These are phyloP conservation scores for Neurospora sp. DNA, from an alignment of 495 filamentous ascomycete genomes.

Conservation along the genomic window DNA sequence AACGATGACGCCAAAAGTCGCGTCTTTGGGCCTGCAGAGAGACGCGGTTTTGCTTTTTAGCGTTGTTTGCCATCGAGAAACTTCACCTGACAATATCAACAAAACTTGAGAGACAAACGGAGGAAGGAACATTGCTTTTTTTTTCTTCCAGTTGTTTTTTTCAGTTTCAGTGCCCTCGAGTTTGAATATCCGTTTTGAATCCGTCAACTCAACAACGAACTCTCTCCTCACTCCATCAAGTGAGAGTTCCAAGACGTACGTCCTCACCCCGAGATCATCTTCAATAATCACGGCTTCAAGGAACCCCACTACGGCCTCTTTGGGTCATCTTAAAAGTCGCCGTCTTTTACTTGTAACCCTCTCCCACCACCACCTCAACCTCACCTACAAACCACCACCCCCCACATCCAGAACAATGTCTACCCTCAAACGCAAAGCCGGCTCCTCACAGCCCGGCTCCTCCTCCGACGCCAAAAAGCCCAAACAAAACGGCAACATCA, in stretches of 20 bases:
- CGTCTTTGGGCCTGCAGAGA: background rate
- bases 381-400: background rate
- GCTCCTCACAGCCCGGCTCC: conserved; percentile 30
- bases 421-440: conserved; percentile 59
- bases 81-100: background rate
- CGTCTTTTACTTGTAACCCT: background rate
- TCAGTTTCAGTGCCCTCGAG: background rate
- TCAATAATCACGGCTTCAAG: conserved; percentile 1
- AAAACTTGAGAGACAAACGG: conserved; percentile 3
- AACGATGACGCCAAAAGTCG: conserved; percentile 18
- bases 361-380: background rate
- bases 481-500: conserved; percentile 47
- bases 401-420: conserved; percentile 28
- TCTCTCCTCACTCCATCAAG: background rate
- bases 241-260: no score
- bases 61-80: background rate
- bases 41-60: conserved; percentile 9
- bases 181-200: no score
- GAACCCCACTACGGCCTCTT: background rate
- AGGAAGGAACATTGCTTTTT: background rate
- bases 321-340: background rate
- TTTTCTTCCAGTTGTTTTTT: background rate
- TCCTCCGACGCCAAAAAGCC: conserved; percentile 56
- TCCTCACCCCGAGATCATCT: background rate
- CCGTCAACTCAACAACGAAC: no score